These are phyloP conservation scores for Maudiozyma saulgeensis DNA, from an alignment of 805 yeast species.

Conservation along the genomic window DNA sequence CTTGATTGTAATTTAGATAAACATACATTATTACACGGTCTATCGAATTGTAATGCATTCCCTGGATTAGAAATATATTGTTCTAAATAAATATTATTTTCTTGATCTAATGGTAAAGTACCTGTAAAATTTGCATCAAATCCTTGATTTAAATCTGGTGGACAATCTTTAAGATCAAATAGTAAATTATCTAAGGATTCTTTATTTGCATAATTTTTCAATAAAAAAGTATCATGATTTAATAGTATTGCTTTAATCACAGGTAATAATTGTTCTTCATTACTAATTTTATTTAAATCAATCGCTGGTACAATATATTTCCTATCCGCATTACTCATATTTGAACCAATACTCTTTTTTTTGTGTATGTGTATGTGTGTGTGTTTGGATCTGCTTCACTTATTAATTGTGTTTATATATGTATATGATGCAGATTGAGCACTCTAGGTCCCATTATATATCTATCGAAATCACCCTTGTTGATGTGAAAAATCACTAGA, in stretches of 20 bases:
- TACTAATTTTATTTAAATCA: slow-evolving; percentile 19
- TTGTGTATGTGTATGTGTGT: no score
- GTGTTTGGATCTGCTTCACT: no score
- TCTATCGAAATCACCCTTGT: no score
- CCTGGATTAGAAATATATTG: slow-evolving; percentile 21
- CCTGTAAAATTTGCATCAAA: slow-evolving; percentile 26
- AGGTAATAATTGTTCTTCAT: slow-evolving; percentile 20
- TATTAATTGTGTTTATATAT: no score
- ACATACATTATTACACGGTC: slow-evolving; percentile 9
- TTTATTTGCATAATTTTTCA: slow-evolving; percentile 26
- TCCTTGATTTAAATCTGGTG: slow-evolving; percentile 7
- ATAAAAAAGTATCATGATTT: slow-evolving; percentile 19
- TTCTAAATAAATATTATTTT: slow-evolving; percentile 12
- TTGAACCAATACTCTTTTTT: not conserved
- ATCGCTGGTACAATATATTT: slow-evolving; percentile 12
- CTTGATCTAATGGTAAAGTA: slow-evolving; percentile 5
- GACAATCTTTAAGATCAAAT: slow-evolving; percentile 1
- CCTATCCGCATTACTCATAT: not conserved
- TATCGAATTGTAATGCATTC: slow-evolving; percentile 8
- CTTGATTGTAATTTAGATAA: slow-evolving; percentile 13
- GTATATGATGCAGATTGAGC: no score
- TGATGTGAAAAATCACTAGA: no score
- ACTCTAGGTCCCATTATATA: no score
- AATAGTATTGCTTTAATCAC: slow-evolving; percentile 15
- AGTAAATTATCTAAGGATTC: slow-evolving; percentile 11